phyloP scores from a whole-genome alignment of 2,329 filamentous ascomycete species.

The Calonectria pteridis region DNA sequence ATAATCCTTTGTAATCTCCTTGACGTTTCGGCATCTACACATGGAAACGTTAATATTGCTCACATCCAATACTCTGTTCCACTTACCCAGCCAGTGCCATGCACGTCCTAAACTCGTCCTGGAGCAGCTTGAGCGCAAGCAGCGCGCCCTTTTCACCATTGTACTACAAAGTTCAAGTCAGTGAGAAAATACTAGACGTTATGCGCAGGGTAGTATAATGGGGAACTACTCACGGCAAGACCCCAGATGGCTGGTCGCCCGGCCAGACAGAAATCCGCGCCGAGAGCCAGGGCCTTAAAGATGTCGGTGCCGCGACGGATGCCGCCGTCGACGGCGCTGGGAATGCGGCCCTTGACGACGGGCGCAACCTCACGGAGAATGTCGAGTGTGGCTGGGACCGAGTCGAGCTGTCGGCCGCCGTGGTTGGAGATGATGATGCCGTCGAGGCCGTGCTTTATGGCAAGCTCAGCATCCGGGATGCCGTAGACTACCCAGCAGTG shows the following conservation, averaged over 20 bases:
- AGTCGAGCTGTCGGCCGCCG: slow-evolving; percentile 50
- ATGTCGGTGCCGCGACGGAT: slow-evolving; percentile 52
- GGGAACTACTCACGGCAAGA: slow-evolving; percentile 24
- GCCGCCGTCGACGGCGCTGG: slow-evolving; percentile 49
- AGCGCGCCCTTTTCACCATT: slow-evolving; percentile 19
- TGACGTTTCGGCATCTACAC: slow-evolving; percentile 21
- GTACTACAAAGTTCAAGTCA: neutral
- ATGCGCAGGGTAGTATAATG: no score
- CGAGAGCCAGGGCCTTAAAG: slow-evolving; percentile 51
- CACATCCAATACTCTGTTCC: neutral
- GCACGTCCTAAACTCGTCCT: slow-evolving; percentile 25
- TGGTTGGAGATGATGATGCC: slow-evolving; percentile 52
- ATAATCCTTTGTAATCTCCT: slow-evolving; percentile 25
- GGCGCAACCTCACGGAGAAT: slow-evolving; percentile 45
- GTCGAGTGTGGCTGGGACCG: slow-evolving; percentile 47
- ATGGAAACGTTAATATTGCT: neutral
- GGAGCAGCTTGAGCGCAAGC: slow-evolving; percentile 21
- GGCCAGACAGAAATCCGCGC: slow-evolving; percentile 40
- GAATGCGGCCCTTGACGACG: slow-evolving; percentile 36
- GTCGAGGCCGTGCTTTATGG: slow-evolving; percentile 46
- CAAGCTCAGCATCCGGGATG: slow-evolving; percentile 46
- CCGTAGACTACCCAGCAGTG: slow-evolving; percentile 47
- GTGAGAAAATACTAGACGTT: no score
- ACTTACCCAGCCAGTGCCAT: slow-evolving; percentile 26
- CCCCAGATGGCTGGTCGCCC: slow-evolving; percentile 32